Base-by-base conservation (phyloP, 2,329 filamentous ascomycete species). In the Exophiala sp. region DNA sequence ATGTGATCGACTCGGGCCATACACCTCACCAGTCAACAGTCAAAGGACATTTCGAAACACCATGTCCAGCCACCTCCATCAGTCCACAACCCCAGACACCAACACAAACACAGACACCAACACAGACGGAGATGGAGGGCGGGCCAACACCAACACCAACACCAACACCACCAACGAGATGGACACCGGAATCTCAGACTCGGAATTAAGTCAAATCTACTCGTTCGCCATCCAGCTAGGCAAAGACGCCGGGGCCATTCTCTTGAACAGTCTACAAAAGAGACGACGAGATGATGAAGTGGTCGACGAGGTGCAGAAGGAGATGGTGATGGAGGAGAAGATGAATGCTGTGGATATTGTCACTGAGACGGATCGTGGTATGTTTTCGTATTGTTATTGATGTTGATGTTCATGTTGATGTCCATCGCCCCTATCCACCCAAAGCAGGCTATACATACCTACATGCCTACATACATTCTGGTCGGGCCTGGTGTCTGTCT, bases 311-410 rank as follows among this genome's bases (percentile, higher is more conserved):
- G 23, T 10, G 3, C 34, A 38, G 5, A 23, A 38, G 4, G 16
- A 41, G 35, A 66, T 74, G 52, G 60, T 61, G 1, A 73, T 77
- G 47, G 68, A 73, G 6, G 83, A 88, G 67, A 90, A 90, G 65
- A 81, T 86, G 58, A 88, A 79, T 63, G 77, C 84, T 1, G 85
- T 89, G 9, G 86, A 89, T 64, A 79, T 89, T 55, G 85, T 89
- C 16, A 89, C 85, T 8, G 79, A 88, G 68, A 85, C 83, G 0
- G 85, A 89, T 63, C 77, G 85, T 67, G 82, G 83, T 85, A 66
- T 57, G 67, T 37, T 61, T 27, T 27, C 24, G 6, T 10, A 5
- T 6, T 6, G 10, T 10, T 10, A 27, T 27, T n/a, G n/a, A n/a
- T n/a, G n/a, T n/a, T n/a, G n/a, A n/a, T n/a, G n/a, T n/a, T n/a